These are phyloP conservation scores for Aspergillus sp. DNA, from an alignment of 2,329 filamentous ascomycete species.

Conservation along the genomic window DNA sequence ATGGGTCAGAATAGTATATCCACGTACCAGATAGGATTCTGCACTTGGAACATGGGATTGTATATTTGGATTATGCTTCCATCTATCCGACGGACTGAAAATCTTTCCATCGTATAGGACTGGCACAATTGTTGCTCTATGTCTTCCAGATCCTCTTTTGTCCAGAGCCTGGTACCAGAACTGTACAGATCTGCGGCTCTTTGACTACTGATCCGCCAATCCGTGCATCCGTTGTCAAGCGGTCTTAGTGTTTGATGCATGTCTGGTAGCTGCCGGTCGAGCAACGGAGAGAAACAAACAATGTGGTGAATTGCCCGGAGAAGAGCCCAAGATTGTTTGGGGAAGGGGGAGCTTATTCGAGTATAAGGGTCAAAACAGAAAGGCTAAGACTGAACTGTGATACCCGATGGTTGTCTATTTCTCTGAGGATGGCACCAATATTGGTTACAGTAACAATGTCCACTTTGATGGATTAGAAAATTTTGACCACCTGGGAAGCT, in stretches of 20 bases:
- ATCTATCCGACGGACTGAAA: constrained; percentile 1
- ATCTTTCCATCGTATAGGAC: constrained; percentile 1
- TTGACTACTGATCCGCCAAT: constrained; percentile 2
- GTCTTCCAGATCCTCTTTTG: not conserved
- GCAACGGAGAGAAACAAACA: not conserved
- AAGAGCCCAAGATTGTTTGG: not conserved
- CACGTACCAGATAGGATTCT: constrained; percentile 4
- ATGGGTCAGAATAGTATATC: not conserved
- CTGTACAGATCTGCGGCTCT: constrained; percentile 2
- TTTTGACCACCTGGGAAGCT: too few species aligned
- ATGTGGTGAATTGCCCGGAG: not conserved
- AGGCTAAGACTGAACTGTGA: not conserved
- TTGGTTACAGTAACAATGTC: too few species aligned
- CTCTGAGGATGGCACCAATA: not conserved
- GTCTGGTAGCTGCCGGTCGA: constrained; percentile 1
- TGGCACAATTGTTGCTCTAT: not conserved
- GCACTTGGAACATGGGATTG: constrained; percentile 3
- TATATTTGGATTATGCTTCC: constrained; percentile 1
- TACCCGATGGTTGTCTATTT: not conserved
- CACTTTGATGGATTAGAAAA: too few species aligned
- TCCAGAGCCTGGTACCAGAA: constrained; percentile 1
- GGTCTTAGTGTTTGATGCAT: not conserved
- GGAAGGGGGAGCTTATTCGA: not conserved
- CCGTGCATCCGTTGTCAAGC: constrained; percentile 1
- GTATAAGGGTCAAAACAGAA: not conserved